Conservation (phyloP, 768 basidiomycete species). For the Tulasnella calospora region DNA sequence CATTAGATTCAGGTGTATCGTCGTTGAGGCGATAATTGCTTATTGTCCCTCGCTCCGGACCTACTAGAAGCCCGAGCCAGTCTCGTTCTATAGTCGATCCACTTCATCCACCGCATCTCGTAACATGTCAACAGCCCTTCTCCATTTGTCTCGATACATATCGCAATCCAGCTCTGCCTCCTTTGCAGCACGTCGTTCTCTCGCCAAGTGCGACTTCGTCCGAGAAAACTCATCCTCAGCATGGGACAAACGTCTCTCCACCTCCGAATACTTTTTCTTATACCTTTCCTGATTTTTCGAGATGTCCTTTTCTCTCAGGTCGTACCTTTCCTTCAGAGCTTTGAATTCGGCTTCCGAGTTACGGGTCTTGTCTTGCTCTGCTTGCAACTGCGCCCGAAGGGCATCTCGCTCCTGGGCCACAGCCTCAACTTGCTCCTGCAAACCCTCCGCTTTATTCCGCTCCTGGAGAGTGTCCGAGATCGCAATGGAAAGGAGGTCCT, state of each 20-base stretch:
- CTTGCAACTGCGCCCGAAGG: background rate
- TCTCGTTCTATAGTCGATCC: background rate
- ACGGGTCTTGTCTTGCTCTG: background rate
- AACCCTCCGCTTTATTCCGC: too few relatives aligned
- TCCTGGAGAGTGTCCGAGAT: too few relatives aligned
- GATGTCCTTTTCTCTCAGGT: background rate
- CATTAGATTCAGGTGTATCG: too few relatives aligned
- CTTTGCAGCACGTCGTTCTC: background rate
- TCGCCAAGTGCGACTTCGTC: background rate
- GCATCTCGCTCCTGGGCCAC: too few relatives aligned
- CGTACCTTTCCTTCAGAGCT: background rate
- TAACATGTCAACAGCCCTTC: background rate
- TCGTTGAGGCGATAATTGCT: too few relatives aligned
- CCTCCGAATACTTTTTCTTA: background rate
- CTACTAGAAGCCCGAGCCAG: too few relatives aligned
- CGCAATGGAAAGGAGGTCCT: too few relatives aligned
- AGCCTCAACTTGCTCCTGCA: too few relatives aligned
- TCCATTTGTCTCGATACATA: background rate
- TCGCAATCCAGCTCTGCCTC: background rate
- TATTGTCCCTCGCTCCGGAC: background rate
- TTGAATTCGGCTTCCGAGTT: background rate
- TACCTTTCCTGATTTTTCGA: background rate
- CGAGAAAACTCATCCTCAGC: background rate
- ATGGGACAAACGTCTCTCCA: background rate
- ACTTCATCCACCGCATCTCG: background rate